These are phyloP conservation scores for Sarocladium kiliense DNA, from an alignment of 2,329 filamentous ascomycete species.

Conservation along the genomic window DNA sequence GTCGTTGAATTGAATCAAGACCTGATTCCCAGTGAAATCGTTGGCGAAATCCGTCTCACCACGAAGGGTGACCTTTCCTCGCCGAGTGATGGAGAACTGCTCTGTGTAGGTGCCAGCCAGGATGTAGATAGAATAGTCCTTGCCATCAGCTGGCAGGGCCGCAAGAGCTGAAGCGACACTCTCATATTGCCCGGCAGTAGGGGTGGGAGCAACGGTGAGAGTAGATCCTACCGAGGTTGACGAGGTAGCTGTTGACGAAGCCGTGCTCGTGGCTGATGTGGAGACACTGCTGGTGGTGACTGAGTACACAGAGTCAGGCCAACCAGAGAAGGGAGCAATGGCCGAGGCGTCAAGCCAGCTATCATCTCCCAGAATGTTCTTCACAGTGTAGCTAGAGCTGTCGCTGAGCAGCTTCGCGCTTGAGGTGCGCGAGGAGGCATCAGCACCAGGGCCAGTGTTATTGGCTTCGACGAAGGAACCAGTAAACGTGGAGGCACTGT, in stretches of 20 bases:
- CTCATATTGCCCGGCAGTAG: slow-evolving; percentile 31
- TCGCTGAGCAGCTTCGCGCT: slow-evolving; percentile 22
- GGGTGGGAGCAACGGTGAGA: slow-evolving; percentile 23
- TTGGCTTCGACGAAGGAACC: slow-evolving; percentile 25
- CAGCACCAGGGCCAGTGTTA: slow-evolving; percentile 25
- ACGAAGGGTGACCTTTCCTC: slow-evolving; percentile 48
- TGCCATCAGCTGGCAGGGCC: slow-evolving; percentile 24
- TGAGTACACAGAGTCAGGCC: slow-evolving; percentile 22
- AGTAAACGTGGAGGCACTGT: slow-evolving; percentile 16
- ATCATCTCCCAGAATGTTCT: slow-evolving; percentile 25
- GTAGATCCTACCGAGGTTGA: neutral
- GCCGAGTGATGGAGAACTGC: slow-evolving; percentile 47
- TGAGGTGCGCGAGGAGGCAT: slow-evolving; percentile 18
- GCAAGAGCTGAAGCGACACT: slow-evolving; percentile 37
- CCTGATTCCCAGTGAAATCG: slow-evolving; percentile 50
- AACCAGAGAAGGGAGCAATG: slow-evolving; percentile 22
- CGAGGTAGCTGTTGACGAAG: neutral
- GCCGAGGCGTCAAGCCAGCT: slow-evolving; percentile 25
- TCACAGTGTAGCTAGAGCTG: slow-evolving; percentile 46
- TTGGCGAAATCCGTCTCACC: slow-evolving; percentile 51
- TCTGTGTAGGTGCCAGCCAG: slow-evolving; percentile 57
- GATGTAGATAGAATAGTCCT: slow-evolving; percentile 56
- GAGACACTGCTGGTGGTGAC: slow-evolving; percentile 11
- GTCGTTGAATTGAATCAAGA: slow-evolving; percentile 40
- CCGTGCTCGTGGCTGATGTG: neutral